Percentiles rank a stretch among this genome's conserved stretches.
phyloP scores from a whole-genome alignment of 345 rosid genomes.

The Populus simonii region DNA sequence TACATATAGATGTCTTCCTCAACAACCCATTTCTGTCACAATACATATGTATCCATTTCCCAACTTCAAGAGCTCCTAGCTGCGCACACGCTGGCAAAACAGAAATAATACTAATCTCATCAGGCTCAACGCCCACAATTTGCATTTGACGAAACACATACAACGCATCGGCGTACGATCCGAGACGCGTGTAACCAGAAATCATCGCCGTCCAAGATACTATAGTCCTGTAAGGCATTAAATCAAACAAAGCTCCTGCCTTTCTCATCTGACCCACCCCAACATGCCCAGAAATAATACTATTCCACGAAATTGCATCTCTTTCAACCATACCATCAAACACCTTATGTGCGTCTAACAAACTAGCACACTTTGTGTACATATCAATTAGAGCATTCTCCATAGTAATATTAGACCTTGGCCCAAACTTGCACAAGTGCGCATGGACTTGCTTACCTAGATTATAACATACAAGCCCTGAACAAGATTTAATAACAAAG shows the following conservation, averaged over 20 bases:
- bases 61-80: conserved; percentile 23
- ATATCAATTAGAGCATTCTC: conserved; percentile 50
- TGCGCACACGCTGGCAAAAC: conserved; percentile 24
- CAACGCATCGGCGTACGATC: conserved; percentile 18
- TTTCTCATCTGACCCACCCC: conserved; percentile 24
- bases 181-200: conserved; percentile 4
- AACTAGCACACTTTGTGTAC: conserved; percentile 42
- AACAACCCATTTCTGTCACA: conserved; percentile 21
- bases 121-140: conserved; percentile 17
- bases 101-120: conserved; percentile 19
- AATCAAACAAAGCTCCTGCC: conserved; percentile 16
- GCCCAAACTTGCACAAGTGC: conserved; percentile 46
- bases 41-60: conserved; percentile 21
- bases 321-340: conserved; percentile 20
- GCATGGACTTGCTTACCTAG: conserved; percentile 47
- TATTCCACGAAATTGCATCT: conserved; percentile 14
- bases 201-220: conserved; percentile 23
- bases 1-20: conserved; percentile 12
- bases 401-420: conserved; percentile 27
- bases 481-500: conserved; percentile 47
- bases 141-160: conserved; percentile 21
- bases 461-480: conserved; percentile 26
- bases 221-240: conserved; percentile 11
- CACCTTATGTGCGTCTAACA: conserved; percentile 10
- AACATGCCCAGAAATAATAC: conserved; percentile 14